phyloP scores from a whole-genome alignment of 257 asterid genomes.

The Nicotiana noctiflora region DNA sequence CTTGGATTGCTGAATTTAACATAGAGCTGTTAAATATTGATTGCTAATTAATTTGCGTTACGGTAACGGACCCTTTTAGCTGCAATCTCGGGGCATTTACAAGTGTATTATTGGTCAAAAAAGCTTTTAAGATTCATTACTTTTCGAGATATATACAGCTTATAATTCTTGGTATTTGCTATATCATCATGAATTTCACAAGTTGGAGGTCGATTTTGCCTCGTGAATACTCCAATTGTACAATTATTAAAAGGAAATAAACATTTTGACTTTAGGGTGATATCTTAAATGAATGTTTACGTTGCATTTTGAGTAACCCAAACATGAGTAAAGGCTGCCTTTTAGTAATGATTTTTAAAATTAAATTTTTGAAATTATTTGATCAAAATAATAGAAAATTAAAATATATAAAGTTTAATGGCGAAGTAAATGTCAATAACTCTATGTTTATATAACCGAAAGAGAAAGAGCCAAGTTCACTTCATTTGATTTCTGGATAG shows the following conservation, averaged over 20 bases:
- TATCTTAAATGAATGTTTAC: neutral
- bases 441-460: neutral
- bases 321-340: neutral
- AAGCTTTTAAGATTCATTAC: neutral
- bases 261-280: neutral
- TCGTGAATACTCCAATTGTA: neutral
- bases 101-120: neutral
- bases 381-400: neutral
- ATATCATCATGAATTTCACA: neutral
- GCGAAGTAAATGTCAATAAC: neutral
- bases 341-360: neutral
- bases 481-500: neutral
- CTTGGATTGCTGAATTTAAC: neutral
- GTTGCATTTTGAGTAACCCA: neutral
- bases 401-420: neutral
- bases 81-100: neutral
- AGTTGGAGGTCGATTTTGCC: neutral
- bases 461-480: neutral
- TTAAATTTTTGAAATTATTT: neutral
- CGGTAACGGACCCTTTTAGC: neutral
- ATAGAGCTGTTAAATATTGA: neutral
- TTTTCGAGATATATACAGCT: neutral
- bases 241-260: too few species aligned
- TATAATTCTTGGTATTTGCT: neutral
- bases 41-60: neutral